Base-by-base conservation (phyloP, 352 stramenopile species). In the Globisporangium rhizosaccharum region DNA sequence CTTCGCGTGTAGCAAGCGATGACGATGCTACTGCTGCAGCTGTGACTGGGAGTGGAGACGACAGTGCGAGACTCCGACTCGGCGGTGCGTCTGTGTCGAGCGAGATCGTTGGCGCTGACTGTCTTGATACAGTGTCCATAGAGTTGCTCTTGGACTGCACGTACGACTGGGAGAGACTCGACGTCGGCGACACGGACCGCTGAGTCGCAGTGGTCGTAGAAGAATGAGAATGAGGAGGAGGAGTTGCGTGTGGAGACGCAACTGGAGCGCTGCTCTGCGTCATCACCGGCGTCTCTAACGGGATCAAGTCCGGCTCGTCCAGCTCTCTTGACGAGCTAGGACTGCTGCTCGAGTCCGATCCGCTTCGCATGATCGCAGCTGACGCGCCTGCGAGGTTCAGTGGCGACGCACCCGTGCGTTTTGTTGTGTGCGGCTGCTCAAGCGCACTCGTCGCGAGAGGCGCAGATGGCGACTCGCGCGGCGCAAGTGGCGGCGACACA, bases 361-460 rank as follows among this genome's bases (percentile, higher is more conserved):
- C 51, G 39, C 51, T 57, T 8, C 51, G 51, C 57, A 63, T 63
- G 33, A 63, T 63, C 20, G 46, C 57, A 57, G 57, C 57, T 3
- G 47, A 57, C 14, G 51, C 51, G 14, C 37, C 26, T 15, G 41
- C 49, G 17, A 63, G 57, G 28, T 63, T 63, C 20, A 63, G 51
- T 8, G 57, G 44, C 11, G 57, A 63, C 26, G 41, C 36, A 17
- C 20, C n/a, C 8, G 46, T 23, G 33, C 17, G 23, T 37, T 28
- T 51, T 6, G 20, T 1, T 10, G 20, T 12, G 6, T 17, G 30
- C 15, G 37, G 33, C 17, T 14, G n/a, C 15, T 44, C 36, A 6
- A 26, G 23, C 14, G 37, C 51, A 20, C 36, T 48, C 10, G 25
- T 23, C 23, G 51, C 14, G 12, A 15, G 36, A 12, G 14, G 36